These are phyloP conservation scores for Trichoderma sp. DNA, from an alignment of 2,329 filamentous ascomycete genomes.

Conservation along the genomic window DNA sequence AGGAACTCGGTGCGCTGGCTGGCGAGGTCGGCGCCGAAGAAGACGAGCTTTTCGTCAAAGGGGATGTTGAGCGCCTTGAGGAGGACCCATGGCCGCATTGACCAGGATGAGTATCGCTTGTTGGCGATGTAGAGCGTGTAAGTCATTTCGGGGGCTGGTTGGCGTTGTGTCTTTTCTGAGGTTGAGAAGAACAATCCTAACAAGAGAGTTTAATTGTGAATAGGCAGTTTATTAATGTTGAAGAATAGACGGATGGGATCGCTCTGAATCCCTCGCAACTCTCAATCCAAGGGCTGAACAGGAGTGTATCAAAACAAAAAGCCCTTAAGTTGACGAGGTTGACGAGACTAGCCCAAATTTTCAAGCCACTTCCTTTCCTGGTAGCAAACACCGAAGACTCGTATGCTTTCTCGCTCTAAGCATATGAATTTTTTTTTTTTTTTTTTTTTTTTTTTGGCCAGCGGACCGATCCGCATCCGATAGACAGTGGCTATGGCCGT, in stretches of 20 bases:
- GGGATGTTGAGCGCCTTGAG: constrained; percentile 47
- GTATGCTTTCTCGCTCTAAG: not conserved
- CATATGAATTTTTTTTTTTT: no score
- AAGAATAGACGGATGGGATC: not conserved
- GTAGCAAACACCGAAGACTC: not conserved
- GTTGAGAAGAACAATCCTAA: not conserved
- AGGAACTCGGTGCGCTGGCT: constrained; percentile 39
- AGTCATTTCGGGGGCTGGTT: not conserved
- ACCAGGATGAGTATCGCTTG: constrained; percentile 51
- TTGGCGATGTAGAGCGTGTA: constrained; percentile 47
- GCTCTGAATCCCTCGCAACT: not conserved
- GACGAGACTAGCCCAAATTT: constrained; percentile 3
- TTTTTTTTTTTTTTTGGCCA: no score
- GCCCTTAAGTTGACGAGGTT: constrained; percentile 13
- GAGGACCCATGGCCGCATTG: constrained; percentile 49
- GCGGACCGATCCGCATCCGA: not conserved
- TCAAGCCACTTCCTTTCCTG: constrained; percentile 12
- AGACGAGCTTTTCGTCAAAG: constrained; percentile 44
- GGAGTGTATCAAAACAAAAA: not conserved
- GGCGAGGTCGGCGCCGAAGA: constrained; percentile 35
- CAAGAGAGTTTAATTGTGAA: not conserved
- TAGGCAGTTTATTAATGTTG: not conserved
- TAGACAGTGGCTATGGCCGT: not conserved
- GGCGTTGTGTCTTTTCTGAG: not conserved
- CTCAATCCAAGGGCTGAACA: not conserved